These are phyloP conservation scores for Cryphonectria carpinicola DNA, from an alignment of 2,329 filamentous ascomycete genomes.

Conservation along the genomic window DNA sequence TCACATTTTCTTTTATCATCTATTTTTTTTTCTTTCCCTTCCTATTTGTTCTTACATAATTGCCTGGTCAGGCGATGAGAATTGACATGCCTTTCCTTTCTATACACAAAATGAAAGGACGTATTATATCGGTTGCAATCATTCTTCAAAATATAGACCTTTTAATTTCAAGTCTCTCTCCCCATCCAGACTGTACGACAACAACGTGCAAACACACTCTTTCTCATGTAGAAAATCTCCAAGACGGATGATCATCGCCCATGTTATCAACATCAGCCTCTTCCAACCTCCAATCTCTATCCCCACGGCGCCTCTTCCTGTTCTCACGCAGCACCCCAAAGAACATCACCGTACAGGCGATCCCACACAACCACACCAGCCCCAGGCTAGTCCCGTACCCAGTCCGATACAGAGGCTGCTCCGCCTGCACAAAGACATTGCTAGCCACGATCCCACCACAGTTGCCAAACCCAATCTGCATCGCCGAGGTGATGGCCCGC, in stretches of 20 bases:
- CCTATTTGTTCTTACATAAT: background rate
- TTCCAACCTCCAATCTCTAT: slow-evolving; percentile 37
- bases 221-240: slow-evolving; percentile 18
- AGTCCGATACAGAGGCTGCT: slow-evolving; percentile 52
- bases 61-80: background rate
- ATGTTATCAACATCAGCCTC: slow-evolving; percentile 40
- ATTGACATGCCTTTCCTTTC: no score
- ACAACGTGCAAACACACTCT: background rate
- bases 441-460: slow-evolving; percentile 53
- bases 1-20: background rate
- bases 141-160: no score
- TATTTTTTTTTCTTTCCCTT: background rate
- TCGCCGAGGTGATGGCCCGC: slow-evolving; percentile 54
- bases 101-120: no score
- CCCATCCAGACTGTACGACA: background rate
- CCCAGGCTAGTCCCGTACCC: slow-evolving; percentile 54
- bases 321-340: slow-evolving; percentile 41
- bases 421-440: slow-evolving; percentile 53
- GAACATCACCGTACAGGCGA: slow-evolving; percentile 39
- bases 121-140: background rate
- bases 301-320: slow-evolving; percentile 39
- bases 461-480: slow-evolving; percentile 57
- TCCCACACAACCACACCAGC: slow-evolving; percentile 48
- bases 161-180: no score
- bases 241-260: slow-evolving; percentile 42